A percentile compares a stretch with the other conserved stretches of the same genome.
Conservation (phyloP, 2,329 filamentous ascomycete genomes). For the Alternaria sp. region DNA sequence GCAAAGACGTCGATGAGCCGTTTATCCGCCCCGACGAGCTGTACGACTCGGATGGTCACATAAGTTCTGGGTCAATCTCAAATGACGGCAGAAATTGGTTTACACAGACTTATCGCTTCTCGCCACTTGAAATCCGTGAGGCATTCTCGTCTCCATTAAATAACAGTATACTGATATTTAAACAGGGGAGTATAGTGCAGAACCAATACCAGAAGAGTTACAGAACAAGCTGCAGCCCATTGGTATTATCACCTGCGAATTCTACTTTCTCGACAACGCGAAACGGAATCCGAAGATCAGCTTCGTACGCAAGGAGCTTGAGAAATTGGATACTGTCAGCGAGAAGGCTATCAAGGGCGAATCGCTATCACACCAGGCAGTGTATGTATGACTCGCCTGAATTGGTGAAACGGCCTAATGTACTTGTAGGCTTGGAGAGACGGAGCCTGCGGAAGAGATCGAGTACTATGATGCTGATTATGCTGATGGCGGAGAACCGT, state of each 20-base stretch:
- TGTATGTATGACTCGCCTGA: constrained; percentile 5
- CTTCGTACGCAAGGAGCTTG: constrained; percentile 24
- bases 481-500: constrained; percentile 14
- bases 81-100: constrained; percentile 8
- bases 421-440: constrained; percentile 5
- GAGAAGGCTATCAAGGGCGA: constrained; percentile 31
- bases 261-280: constrained; percentile 22
- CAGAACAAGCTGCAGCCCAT: constrained; percentile 15
- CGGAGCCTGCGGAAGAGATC: constrained; percentile 8
- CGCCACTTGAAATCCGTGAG: constrained; percentile 20
- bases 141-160: background rate
- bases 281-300: background rate
- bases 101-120: constrained; percentile 28
- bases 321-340: constrained; percentile 23
- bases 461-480: constrained; percentile 17
- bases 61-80: constrained; percentile 15
- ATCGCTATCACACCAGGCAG: constrained; percentile 19
- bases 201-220: background rate
- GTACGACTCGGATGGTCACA: constrained; percentile 6
- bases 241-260: constrained; percentile 25
- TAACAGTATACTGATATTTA: background rate
- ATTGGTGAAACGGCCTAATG: constrained; percentile 9
- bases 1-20: constrained; percentile 19
- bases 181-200: background rate
- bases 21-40: constrained; percentile 17